Percentiles rank a stretch among this genome's conserved stretches.
Evolutionary conservation across 805 yeast species (phyloP).

Genomic region (Nakazawaea ernobii): DNA sequence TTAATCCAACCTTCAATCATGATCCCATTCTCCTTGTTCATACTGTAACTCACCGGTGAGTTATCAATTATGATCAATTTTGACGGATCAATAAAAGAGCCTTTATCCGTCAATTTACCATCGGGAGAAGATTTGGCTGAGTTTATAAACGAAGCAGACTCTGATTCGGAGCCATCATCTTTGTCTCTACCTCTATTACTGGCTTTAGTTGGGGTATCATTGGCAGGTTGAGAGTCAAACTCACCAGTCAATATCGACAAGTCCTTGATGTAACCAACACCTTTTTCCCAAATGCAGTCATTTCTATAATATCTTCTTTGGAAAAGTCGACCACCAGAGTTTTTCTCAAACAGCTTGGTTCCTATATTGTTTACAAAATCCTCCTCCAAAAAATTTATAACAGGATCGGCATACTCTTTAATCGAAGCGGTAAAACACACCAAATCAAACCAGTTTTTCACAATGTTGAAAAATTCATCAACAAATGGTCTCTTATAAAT

Average conservation of each 20-base stretch:
- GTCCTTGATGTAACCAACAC: slow-evolving; percentile 85
- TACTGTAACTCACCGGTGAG: slow-evolving; percentile 83
- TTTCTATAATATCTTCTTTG: slow-evolving; percentile 65
- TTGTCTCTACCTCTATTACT: slow-evolving; percentile 6
- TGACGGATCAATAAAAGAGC: slow-evolving; percentile 47
- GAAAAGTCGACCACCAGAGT: slow-evolving; percentile 28
- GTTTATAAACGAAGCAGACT: slow-evolving; percentile 8
- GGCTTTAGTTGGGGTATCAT: slow-evolving; percentile 2
- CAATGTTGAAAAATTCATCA: slow-evolving; percentile 74
- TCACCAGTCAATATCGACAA: slow-evolving; percentile 28
- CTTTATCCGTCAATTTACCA: neutral
- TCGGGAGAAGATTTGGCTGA: neutral
- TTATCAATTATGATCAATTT: slow-evolving; percentile 81
- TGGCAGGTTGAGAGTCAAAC: neutral
- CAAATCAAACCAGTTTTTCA: slow-evolving; percentile 80
- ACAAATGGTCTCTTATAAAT: slow-evolving; percentile 92
- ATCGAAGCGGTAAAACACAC: slow-evolving; percentile 94
- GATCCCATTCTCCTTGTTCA: slow-evolving; percentile 83
- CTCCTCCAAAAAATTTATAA: slow-evolving; percentile 83
- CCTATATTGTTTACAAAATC: slow-evolving; percentile 31
- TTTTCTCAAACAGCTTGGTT: slow-evolving; percentile 13
- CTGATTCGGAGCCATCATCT: slow-evolving; percentile 4
- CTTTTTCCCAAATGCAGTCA: slow-evolving; percentile 71
- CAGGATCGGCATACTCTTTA: slow-evolving; percentile 94
- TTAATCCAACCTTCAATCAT: slow-evolving; percentile 97